Percentiles rank a stretch among this genome's conserved stretches.
phyloP scores from a whole-genome alignment of 1,284 basidiomycete genomes.

The Ceraceosorus guamensis region DNA sequence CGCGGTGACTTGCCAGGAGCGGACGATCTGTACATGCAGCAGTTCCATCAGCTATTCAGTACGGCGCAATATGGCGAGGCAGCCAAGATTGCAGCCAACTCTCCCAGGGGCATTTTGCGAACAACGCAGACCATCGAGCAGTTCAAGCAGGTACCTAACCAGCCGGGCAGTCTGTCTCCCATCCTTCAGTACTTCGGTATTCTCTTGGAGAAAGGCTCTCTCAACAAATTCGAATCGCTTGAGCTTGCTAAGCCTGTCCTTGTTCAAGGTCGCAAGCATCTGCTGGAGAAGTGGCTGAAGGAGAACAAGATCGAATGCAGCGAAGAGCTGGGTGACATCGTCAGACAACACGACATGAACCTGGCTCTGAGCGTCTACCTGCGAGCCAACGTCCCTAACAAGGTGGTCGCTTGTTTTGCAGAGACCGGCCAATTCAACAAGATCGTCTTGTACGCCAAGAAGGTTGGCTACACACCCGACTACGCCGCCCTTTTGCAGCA shows the following conservation, averaged over 20 bases:
- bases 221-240: constrained; percentile 92
- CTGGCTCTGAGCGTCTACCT: constrained; percentile 98
- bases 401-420: constrained; percentile 93
- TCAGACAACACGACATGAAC: constrained; percentile 91
- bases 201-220: constrained; percentile 89
- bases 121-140: constrained; percentile 94
- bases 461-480: constrained; percentile 89
- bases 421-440: constrained; percentile 98
- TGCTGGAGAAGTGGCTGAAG: constrained; percentile 98
- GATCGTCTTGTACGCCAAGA: constrained; percentile 96
- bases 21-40: constrained; percentile 91
- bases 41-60: constrained; percentile 89
- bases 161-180: constrained; percentile 83
- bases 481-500: constrained; percentile 93
- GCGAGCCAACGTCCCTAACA: constrained; percentile 95
- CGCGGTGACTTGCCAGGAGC: constrained; percentile 96
- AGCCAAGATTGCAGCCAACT: constrained; percentile 97
- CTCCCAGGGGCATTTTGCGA: constrained; percentile 88
- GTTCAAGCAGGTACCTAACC: constrained; percentile 89
- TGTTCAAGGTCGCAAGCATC: constrained; percentile 91
- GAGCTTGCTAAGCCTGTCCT: constrained; percentile 94
- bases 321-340: constrained; percentile 97
- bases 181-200: constrained; percentile 99
- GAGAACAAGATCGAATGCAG: constrained; percentile 99
- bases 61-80: constrained; percentile 86